A percentile compares a stretch with the other conserved stretches of the same genome.
These are phyloP conservation scores for Cladorrhinum samala DNA, from an alignment of 495 filamentous ascomycete genomes.

Conservation along the genomic window DNA sequence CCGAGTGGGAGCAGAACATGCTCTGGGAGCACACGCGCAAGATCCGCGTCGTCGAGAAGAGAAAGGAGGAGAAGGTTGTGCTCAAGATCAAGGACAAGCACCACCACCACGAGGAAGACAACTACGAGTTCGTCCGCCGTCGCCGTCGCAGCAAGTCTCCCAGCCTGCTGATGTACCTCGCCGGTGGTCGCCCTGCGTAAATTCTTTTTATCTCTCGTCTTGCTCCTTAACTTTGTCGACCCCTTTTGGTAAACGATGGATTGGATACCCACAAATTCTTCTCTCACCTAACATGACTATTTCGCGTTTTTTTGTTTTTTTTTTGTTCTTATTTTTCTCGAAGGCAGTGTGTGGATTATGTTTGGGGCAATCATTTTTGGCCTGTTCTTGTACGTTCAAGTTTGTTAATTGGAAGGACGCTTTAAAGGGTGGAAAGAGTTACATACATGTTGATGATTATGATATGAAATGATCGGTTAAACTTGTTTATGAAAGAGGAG, in stretches of 20 bases:
- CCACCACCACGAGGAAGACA: slow-evolving; percentile 41
- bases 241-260: too few species aligned
- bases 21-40: slow-evolving; percentile 67
- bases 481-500: too few species aligned
- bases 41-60: slow-evolving; percentile 44
- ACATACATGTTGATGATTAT: slow-evolving; percentile 3
- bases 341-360: background rate
- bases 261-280: background rate
- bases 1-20: slow-evolving; percentile 62
- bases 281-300: too few species aligned
- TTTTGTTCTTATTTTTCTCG: slow-evolving; percentile 4
- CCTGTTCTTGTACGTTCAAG: background rate
- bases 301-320: slow-evolving; percentile 5
- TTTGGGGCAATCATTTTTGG: background rate
- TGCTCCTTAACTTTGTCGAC: slow-evolving; percentile 3
- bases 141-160: slow-evolving; percentile 43
- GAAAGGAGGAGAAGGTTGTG: slow-evolving; percentile 32
- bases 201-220: background rate
- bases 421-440: slow-evolving; percentile 4
- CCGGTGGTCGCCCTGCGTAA: slow-evolving; percentile 37
- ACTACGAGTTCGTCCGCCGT: slow-evolving; percentile 51
- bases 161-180: slow-evolving; percentile 42
- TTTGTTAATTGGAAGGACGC: background rate
- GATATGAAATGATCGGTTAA: background rate
- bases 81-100: slow-evolving; percentile 32